These are phyloP conservation scores for Tylopilus balloui DNA, from an alignment of 768 basidiomycete species.

Conservation along the genomic window DNA sequence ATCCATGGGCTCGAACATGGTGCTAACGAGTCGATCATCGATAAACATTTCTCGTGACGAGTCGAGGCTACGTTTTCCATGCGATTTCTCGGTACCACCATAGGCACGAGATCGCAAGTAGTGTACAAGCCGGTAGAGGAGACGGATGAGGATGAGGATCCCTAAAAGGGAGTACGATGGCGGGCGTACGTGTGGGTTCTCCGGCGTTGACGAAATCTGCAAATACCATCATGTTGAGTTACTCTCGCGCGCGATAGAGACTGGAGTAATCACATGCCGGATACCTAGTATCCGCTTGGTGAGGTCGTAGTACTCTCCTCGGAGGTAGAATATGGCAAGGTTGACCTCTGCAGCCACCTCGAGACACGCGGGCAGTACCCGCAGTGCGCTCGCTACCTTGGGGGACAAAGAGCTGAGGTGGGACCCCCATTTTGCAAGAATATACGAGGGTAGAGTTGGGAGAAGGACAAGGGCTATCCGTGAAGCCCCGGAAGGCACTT, in stretches of 20 bases:
- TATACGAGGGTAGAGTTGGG: conserved; percentile 60
- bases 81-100: conserved; percentile 26
- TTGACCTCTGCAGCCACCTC: conserved; percentile 66
- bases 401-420: conserved; percentile 33
- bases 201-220: conserved; percentile 70
- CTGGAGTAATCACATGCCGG: conserved; percentile 49
- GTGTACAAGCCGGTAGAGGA: conserved; percentile 55
- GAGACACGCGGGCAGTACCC: conserved; percentile 44
- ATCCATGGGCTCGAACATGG: conserved; percentile 46
- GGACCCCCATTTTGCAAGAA: conserved; percentile 48
- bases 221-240: conserved; percentile 6
- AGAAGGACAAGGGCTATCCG: conserved; percentile 60
- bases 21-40: conserved; percentile 58
- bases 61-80: conserved; percentile 32
- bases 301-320: conserved; percentile 75
- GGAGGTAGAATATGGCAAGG: conserved; percentile 75
- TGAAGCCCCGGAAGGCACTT: conserved; percentile 40
- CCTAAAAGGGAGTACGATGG: conserved; percentile 88
- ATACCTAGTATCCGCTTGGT: conserved; percentile 63
- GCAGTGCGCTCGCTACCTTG: conserved; percentile 30
- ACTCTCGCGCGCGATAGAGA: neutral
- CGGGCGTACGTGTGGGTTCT: conserved; percentile 65
- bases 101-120: conserved; percentile 37
- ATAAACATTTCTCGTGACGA: conserved; percentile 41
- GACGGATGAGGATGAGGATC: conserved; percentile 59